Conservation (phyloP, 2,329 filamentous ascomycete species). For the Immersiporthe knoxdaviesiana region DNA sequence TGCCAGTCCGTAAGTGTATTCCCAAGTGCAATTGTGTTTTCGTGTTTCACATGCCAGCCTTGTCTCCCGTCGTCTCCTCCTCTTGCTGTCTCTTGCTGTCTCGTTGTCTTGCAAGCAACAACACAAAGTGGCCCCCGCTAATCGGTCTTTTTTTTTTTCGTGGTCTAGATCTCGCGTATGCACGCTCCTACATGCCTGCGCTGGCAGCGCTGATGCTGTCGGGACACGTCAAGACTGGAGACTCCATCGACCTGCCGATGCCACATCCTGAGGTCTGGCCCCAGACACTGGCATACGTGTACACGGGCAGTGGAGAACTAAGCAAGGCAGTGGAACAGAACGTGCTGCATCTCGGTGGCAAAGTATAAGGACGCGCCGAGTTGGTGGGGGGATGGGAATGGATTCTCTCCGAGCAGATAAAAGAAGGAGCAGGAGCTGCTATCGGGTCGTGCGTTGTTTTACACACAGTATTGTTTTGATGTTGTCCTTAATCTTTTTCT, state of each 20-base stretch:
- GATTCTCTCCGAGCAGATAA: not conserved
- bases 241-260: conserved; percentile 60
- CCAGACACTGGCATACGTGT: conserved; percentile 59
- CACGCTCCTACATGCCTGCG: conserved; percentile 54
- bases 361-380: conserved; percentile 36
- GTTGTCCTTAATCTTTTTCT: not conserved
- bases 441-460: not conserved
- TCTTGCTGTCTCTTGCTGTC: not conserved
- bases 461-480: not conserved
- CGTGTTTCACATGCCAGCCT: not conserved
- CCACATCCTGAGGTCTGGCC: conserved; percentile 60
- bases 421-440: not conserved
- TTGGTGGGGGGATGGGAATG: not conserved
- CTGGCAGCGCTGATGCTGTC: conserved; percentile 60
- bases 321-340: conserved; percentile 55
- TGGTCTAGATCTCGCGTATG: conserved; percentile 51
- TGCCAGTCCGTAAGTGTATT: conserved; percentile 51
- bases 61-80: not conserved
- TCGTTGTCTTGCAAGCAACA: not conserved
- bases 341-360: conserved; percentile 59
- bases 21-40: not conserved
- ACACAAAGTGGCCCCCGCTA: not conserved
- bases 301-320: conserved; percentile 52
- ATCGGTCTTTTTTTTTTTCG: not conserved
- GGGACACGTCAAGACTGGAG: conserved; percentile 53